Percentiles rank a stretch among this genome's conserved stretches.
phyloP scores from a whole-genome alignment of 306 rosid genomes.

The Vigna nakashimae region DNA sequence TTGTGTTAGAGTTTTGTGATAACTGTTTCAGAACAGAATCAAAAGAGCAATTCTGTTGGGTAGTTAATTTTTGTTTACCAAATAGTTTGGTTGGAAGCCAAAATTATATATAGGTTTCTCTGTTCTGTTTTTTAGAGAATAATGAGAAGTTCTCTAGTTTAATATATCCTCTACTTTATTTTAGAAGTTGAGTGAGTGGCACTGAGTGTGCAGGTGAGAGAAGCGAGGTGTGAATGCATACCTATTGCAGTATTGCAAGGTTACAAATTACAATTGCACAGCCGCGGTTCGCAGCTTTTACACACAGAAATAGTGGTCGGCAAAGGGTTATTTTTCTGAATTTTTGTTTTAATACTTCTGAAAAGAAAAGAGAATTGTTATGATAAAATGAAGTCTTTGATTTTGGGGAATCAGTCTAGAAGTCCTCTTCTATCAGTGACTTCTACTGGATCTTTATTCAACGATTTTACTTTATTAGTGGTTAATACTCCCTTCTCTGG shows the following conservation, averaged over 20 bases:
- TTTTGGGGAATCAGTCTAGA: conserved; percentile 10
- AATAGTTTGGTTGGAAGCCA: too few species aligned
- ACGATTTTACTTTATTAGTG: background rate
- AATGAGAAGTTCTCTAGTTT: too few species aligned
- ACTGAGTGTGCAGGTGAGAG: too few species aligned
- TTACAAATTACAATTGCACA: conserved; percentile 8
- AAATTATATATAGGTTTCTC: too few species aligned
- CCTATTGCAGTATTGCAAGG: too few species aligned
- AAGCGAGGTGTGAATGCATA: too few species aligned
- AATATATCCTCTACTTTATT: too few species aligned
- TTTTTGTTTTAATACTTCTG: background rate
- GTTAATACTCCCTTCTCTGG: background rate
- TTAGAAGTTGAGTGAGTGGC: too few species aligned
- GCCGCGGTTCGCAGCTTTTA: background rate
- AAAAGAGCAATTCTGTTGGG: too few species aligned
- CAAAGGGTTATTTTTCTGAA: background rate
- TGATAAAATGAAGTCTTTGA: background rate
- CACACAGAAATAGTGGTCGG: background rate
- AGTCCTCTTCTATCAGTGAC: background rate
- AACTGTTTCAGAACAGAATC: too few species aligned
- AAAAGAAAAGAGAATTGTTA: conserved; percentile 4
- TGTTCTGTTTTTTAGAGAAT: too few species aligned
- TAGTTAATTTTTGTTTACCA: too few species aligned
- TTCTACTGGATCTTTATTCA: background rate
- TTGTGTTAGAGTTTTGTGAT: background rate